phyloP scores from a whole-genome alignment of 108 stramenopile genomes.

The Nitzschia sp. region DNA sequence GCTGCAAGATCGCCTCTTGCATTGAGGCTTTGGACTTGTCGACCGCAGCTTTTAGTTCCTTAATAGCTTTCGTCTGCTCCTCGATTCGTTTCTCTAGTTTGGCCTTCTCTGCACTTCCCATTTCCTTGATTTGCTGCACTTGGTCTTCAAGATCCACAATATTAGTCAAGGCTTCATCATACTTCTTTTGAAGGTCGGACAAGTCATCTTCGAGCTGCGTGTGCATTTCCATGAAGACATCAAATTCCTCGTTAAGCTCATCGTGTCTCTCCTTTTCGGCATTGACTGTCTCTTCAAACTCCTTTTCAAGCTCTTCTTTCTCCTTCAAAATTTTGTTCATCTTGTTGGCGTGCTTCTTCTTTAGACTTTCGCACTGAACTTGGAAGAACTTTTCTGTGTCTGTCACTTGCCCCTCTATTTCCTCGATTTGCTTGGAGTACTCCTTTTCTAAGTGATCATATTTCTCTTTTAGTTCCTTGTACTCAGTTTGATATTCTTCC shows the following conservation, averaged over 20 bases:
- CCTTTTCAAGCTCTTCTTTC: neutral
- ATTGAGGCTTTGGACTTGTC: constrained; percentile 5
- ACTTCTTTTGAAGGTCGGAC: neutral
- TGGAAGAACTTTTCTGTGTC: constrained; percentile 11
- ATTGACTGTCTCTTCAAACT: neutral
- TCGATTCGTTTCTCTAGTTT: neutral
- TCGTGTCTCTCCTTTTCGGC: constrained; percentile 3
- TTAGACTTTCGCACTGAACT: constrained; percentile 12
- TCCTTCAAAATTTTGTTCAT: neutral
- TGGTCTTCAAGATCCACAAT: constrained; percentile 17
- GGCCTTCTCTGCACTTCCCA: neutral
- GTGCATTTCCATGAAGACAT: constrained; percentile 8
- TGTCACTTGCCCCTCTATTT: constrained; percentile 10
- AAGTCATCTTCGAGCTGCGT: constrained; percentile 7
- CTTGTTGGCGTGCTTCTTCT: constrained; percentile 6
- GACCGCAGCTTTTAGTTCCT: neutral
- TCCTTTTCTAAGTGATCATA: constrained; percentile 2
- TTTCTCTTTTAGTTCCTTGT: neutral
- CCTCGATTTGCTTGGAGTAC: neutral
- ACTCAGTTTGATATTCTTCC: neutral
- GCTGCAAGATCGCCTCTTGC: neutral
- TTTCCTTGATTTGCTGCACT: neutral
- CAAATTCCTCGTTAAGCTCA: constrained; percentile 9
- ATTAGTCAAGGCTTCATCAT: constrained; percentile 10
- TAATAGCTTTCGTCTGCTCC: neutral